Conservation (phyloP, 2,329 filamentous ascomycete species). For the Exophiala alcalophila region DNA sequence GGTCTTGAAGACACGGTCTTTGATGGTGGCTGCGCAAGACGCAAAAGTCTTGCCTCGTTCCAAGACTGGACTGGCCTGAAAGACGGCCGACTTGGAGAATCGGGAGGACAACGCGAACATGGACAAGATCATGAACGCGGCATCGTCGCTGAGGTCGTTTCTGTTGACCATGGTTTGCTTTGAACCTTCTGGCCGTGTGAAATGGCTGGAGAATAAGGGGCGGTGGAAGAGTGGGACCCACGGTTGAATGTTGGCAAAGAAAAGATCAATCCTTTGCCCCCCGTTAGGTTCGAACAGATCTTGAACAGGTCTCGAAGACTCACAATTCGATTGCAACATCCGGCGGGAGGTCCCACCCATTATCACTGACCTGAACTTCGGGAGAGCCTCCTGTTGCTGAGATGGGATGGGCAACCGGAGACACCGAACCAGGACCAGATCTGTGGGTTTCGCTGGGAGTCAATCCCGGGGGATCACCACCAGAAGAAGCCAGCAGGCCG, state of each 20-base stretch:
- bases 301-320: not conserved
- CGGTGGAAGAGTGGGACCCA: constrained; percentile 9
- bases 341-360: constrained; percentile 9
- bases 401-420: not conserved
- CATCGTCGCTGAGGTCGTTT: not conserved
- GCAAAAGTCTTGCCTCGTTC: constrained; percentile 2
- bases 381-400: too few relatives aligned
- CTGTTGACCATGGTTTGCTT: not conserved
- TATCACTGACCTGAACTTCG: not conserved
- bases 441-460: not conserved
- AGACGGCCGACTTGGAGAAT: constrained; percentile 6
- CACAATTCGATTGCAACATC: constrained; percentile 7
- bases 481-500: too few relatives aligned
- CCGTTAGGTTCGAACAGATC: not conserved
- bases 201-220: constrained; percentile 2
- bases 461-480: too few relatives aligned
- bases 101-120: constrained; percentile 8
- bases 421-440: not conserved
- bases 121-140: constrained; percentile 10
- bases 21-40: constrained; percentile 2
- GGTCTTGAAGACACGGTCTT: constrained; percentile 5
- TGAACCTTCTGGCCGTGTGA: not conserved
- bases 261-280: constrained; percentile 1
- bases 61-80: not conserved
- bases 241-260: constrained; percentile 5